phyloP scores from a whole-genome alignment of 2,329 filamentous ascomycete genomes.

The Botrytis paeoniae region DNA sequence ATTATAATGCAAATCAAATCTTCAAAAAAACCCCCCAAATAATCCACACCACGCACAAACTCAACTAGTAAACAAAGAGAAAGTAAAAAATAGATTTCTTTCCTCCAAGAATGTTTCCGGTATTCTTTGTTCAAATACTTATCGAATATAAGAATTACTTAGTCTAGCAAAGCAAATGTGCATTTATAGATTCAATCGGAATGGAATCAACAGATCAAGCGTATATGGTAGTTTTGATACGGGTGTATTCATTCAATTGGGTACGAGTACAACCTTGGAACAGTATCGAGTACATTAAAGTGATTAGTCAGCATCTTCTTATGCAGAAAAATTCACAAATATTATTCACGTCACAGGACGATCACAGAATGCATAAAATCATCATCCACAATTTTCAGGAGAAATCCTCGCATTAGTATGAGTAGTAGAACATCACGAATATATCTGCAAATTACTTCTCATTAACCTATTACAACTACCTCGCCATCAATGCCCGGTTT shows the following conservation, averaged over 20 bases:
- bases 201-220: not conserved
- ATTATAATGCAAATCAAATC: not conserved
- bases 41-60: not conserved
- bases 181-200: not conserved
- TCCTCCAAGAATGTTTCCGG: not conserved
- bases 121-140: not conserved
- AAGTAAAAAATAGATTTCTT: not conserved
- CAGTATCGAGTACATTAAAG: not conserved
- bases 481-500: not conserved
- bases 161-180: not conserved
- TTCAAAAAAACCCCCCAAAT: not conserved
- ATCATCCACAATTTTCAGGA: not conserved
- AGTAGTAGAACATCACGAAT: not conserved
- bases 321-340: not conserved
- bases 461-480: not conserved
- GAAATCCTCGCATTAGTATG: not conserved
- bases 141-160: not conserved
- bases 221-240: not conserved
- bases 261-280: not conserved
- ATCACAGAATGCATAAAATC: not conserved
- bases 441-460: not conserved
- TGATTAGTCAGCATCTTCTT: not conserved
- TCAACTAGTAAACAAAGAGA: not conserved
- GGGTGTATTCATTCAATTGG: not conserved
- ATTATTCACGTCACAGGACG: not conserved